phyloP scores from a whole-genome alignment of 2,329 filamentous ascomycete genomes.

The Trichothecium roseum region DNA sequence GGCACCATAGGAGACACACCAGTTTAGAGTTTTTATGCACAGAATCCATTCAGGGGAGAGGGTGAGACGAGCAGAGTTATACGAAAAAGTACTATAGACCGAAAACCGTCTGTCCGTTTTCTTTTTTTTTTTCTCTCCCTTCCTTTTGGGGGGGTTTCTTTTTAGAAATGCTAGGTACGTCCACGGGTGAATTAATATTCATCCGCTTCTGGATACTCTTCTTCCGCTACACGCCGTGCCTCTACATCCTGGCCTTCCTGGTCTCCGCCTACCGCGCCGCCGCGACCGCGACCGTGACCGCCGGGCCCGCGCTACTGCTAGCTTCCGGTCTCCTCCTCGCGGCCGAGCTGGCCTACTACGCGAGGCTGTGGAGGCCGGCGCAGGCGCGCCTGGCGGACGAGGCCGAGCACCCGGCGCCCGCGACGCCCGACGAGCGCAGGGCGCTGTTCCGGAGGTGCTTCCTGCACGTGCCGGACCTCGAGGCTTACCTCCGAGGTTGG shows the following conservation, averaged over 20 bases:
- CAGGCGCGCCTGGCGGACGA: conserved; percentile 23
- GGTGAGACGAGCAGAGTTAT: too few relatives aligned
- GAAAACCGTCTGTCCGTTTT: too few relatives aligned
- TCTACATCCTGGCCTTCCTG: conserved; percentile 20
- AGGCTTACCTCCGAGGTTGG: conserved; percentile 52
- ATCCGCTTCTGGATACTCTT: conserved; percentile 33
- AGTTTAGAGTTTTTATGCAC: too few relatives aligned
- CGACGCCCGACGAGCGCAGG: conserved; percentile 35
- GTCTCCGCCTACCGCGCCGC: conserved; percentile 4
- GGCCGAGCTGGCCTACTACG: conserved; percentile 31
- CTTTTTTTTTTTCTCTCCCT: too few relatives aligned
- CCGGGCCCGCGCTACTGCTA: conserved; percentile 7
- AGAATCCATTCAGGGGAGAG: too few relatives aligned
- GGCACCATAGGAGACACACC: too few relatives aligned
- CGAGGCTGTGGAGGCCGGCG: conserved; percentile 31
- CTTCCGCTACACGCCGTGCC: conserved; percentile 31
- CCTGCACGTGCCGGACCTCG: conserved; percentile 41
- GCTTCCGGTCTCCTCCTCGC: conserved; percentile 19
- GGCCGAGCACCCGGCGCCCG: conserved; percentile 28
- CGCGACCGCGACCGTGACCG: too few relatives aligned
- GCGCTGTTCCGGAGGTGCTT: conserved; percentile 47
- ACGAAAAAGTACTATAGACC: too few relatives aligned
- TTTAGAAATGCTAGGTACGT: conserved; percentile 25
- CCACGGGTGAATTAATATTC: conserved; percentile 27
- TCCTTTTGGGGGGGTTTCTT: too few relatives aligned